phyloP scores from a whole-genome alignment of 2,329 filamentous ascomycete species.

The Alternaria arborescens region DNA sequence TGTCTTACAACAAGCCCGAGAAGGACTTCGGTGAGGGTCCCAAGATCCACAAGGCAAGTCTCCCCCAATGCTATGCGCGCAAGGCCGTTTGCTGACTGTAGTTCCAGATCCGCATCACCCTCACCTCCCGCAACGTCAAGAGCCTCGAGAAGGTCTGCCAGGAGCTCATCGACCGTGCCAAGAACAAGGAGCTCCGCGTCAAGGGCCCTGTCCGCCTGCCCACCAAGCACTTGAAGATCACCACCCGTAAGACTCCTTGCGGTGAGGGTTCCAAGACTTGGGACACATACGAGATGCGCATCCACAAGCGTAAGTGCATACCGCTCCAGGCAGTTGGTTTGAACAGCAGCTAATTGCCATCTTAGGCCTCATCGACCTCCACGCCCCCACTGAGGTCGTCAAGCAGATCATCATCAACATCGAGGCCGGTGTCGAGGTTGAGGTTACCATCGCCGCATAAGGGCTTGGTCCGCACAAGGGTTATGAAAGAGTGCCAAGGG shows the following conservation, averaged over 20 bases:
- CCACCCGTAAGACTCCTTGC: conserved; percentile 98
- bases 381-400: conserved; percentile 96
- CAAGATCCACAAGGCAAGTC: conserved; percentile 80
- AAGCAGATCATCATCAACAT: conserved; percentile 98
- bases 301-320: conserved; percentile 80
- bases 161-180: conserved; percentile 98
- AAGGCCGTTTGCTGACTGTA: neutral
- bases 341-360: conserved; percentile 1
- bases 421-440: conserved; percentile 90
- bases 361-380: conserved; percentile 83
- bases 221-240: conserved; percentile 96
- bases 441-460: conserved; percentile 90
- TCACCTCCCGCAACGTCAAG: conserved; percentile 93
- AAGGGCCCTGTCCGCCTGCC: conserved; percentile 98
- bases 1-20: conserved; percentile 77
- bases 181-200: conserved; percentile 97
- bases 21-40: conserved; percentile 91
- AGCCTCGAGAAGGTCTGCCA: conserved; percentile 88
- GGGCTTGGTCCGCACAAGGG: conserved; percentile 26
- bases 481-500: conserved; percentile 18
- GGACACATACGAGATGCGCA: conserved; percentile 99
- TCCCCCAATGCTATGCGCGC: neutral
- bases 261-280: conserved; percentile 99
- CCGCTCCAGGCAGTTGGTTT: neutral
- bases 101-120: conserved; percentile 85